Base-by-base conservation (phyloP, 1,139 yeast species). In the Blastobotrys niveus region DNA sequence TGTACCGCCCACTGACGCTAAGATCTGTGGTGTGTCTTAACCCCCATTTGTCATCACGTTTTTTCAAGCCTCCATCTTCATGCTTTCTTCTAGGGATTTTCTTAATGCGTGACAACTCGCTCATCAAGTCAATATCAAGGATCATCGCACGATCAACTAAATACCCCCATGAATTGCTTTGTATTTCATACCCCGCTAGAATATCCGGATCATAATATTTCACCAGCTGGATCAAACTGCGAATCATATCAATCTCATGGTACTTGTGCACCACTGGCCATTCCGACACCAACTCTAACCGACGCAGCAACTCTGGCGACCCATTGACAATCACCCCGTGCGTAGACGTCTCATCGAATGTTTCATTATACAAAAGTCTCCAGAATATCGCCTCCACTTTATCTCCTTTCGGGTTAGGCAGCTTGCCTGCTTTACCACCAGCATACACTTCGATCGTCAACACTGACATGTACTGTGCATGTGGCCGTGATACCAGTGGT, bases 101-200 rank as follows among this genome's bases (percentile, higher is more conserved):
- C n/a, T 37, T 41, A 25, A 24, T 20, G 24, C 72, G 51, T 0
- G 85, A 74, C 1, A 81, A 59, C 38, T 72, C 70, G 1, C 62
- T 62, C 17, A 68, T 64, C n/a, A 87, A 56, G 54, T 85, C 82
- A 19, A 73, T 64, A 2, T 75, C 76, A 54, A 70, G 71, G 1
- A 61, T 64, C 22, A 69, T 60, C 47, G 78, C 76, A 34, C 98
- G 63, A 48, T 85, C 94, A 32, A 85, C 71, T 0, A 89, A 47
- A 56, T 85, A 91, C 0, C 98, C 97, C 96, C 97, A 89, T 0
- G 96, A 86, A 1, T 75, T 57, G 1, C 81, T 68, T 55, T 87
- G 85, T 8, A 87, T 73, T 57, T 91, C 98, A 60, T 76, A 91
- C 0, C 97, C 97, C 0, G 87, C 73, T 6, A 93, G 59, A 32